Evolutionary conservation across 1,139 yeast species (phyloP), one percentile per base, ranked within the genome.

Genomic region (Yamadazyma diospyri): DNA sequence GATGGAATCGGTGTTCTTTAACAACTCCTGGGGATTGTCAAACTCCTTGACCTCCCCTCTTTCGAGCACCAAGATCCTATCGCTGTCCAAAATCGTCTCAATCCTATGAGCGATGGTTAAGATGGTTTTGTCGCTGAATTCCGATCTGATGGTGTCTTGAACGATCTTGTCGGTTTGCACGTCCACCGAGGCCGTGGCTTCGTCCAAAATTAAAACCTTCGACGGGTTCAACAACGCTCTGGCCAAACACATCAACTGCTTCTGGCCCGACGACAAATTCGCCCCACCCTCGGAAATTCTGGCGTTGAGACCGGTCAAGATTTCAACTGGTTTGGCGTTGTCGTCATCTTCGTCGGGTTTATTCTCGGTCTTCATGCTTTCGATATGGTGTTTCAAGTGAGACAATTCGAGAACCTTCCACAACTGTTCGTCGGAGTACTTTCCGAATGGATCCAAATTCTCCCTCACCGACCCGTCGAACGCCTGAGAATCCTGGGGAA

Each of bases 121-220:
- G 25, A 61, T 61, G 6, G 68, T 61, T 34, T 54, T 58, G 32
- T 61, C 57, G 24, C 47, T 52, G 37, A 61, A 61, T 33, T 59
- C 59, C 3, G 44, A 38, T 34, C 64, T 45, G 19, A 61, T 60
- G 1, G 67, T 60, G 17, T 54, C 51, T 39, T 61, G 67, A 19
- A 61, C 58, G 29, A 61, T 50, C 34, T 56, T 55, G 40, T 61
- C 68, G 1, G 67, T 61, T 39, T 59, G 57, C 5, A 58, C 64
- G 44, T 61, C 67, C 16, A 61, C 65, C 3, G 66, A 57, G 9
- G 67, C 65, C 4, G 67, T 61, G 6, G 67, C 67, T 39, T 61
- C 68, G 40, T 61, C 67, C 28, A 62, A 47, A 25, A 63, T 54
- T 31, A 63, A 51, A 15, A 63, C 53, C 28, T 51, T 57, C 0